Evolutionary conservation across 2,329 filamentous ascomycete genomes (phyloP), one percentile per base, ranked within the genome.

Genomic region (Davidsoniella virescens): DNA sequence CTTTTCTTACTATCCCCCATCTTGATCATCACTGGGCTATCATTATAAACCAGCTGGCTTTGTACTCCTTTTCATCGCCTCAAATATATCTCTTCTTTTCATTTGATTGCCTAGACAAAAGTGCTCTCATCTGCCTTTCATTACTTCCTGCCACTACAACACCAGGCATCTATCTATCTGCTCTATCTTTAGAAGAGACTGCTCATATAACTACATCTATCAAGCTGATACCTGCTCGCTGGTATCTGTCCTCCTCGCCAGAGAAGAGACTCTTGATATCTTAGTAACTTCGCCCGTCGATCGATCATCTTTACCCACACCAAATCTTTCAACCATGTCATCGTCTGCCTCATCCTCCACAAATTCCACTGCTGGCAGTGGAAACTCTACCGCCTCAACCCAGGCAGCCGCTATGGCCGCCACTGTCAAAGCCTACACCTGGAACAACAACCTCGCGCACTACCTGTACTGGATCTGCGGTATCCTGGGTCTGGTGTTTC

Each of bases 391-490:
- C 23, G 53, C 49, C 12, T 43, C 44, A 14, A 26, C 45, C 10
- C 12, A 12, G 10, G 40, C 29, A 23, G 44, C 55, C 49, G 48
- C 49, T 18, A 48, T 49, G 25, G 55, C 50, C 26, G 50, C 55
- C 12, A 48, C 51, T 12, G 52, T 58, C 64, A 61, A 66, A 57
- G 52, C 64, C 1, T 63, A 53, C 2, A 57, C 62, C 52, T 64
- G 69, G 53, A 77, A 82, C 57, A 65, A 73, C 56, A 66, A 71
- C 41, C 69, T 84, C 39, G 71, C 73, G 37, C 67, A 74, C 51
- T 80, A 81, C 60, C 69, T 81, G 41, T 67, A 82, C 55, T 66
- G 79, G 56, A 70, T 82, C 25, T 78, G 84, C 62, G 76, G 76
- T 49, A 72, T 72, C 47, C 69, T 87, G 47, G 73, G 81, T 10